Conservation (phyloP, 768 basidiomycete species). For the Serendipita indica region DNA sequence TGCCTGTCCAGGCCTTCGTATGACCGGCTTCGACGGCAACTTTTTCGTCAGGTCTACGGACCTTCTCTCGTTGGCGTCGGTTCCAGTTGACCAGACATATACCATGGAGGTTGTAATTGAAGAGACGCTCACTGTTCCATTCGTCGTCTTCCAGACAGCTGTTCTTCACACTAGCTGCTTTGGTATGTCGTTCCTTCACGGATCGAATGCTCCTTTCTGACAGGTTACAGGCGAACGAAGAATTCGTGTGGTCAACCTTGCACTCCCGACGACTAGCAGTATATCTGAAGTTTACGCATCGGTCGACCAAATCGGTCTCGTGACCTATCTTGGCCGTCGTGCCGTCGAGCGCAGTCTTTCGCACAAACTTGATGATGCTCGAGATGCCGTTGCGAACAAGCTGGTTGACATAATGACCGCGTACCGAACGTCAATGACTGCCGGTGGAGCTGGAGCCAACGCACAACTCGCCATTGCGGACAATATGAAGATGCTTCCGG, state of each 20-base stretch:
- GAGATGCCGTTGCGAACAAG: constrained; percentile 71
- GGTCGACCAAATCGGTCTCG: constrained; percentile 76
- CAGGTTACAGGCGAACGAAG: constrained; percentile 50
- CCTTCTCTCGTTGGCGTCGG: constrained; percentile 86
- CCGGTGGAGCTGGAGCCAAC: constrained; percentile 82
- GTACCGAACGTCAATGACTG: constrained; percentile 94
- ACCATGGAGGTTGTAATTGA: constrained; percentile 93
- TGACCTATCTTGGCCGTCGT: constrained; percentile 77
- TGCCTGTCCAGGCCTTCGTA: constrained; percentile 50
- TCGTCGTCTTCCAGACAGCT: constrained; percentile 89
- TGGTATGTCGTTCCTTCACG: constrained; percentile 29
- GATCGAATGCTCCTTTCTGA: background rate
- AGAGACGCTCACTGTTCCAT: constrained; percentile 78
- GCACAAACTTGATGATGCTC: constrained; percentile 76
- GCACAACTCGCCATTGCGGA: constrained; percentile 86
- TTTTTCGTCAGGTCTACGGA: constrained; percentile 98
- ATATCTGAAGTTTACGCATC: constrained; percentile 83
- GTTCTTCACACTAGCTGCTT: constrained; percentile 89
- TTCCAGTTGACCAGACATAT: constrained; percentile 93
- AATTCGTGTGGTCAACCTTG: constrained; percentile 79
- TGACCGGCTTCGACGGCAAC: constrained; percentile 98
- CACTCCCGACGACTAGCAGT: constrained; percentile 75
- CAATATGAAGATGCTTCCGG: constrained; percentile 88
- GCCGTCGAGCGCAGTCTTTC: constrained; percentile 79
- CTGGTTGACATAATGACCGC: constrained; percentile 71